Evolutionary conservation across 352 stramenopile genomes (phyloP), one percentile per base, ranked within the genome.

Genomic region (Phytophthora fragariaefolia): DNA sequence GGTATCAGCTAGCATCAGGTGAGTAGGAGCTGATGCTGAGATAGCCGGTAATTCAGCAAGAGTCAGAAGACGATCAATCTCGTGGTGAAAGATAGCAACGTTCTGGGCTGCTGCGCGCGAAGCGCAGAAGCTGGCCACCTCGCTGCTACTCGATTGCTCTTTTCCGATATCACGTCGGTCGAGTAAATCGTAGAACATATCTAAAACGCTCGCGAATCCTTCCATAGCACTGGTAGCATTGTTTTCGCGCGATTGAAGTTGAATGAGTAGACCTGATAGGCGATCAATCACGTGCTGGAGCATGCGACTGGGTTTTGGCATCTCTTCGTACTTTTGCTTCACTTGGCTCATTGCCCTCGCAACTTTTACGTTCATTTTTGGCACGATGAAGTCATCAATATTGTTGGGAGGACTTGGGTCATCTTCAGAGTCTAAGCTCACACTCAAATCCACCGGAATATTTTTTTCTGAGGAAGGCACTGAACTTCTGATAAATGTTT

Each of bases 341-440:
- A 74, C 15, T 7, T 50, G 60, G 13, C 48, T 53, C 52, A 74
- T 71, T 13, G 66, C 66, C 22, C 47, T 64, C 32, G 45, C 60
- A 45, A 74, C 48, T 7, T 70, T 74, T 34, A 55, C 60, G 36
- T 57, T 55, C 60, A 74, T 74, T 45, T 54, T 66, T 1, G 60
- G 53, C 18, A 74, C 66, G 27, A 74, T 71, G 30, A 66, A 74
- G 17, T 71, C 66, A 17, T 71, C 61, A 30, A 74, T 66, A 8
- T 46, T 32, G 26, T 66, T 32, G 26, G 66, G 63, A 56, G 45
- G 66, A 24, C 13, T 43, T 17, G 22, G 6, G 27, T 69, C 65
- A 45, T 71, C 67, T 63, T 58, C 61, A n/a, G 47, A 2, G 13
- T 38, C 54, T 17, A 70, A 43, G 13, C 15, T 68, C 49, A 71